Base-by-base conservation (phyloP, 192 early-diverging fungal genomes). In the Ramicandelaber brevisporus region DNA sequence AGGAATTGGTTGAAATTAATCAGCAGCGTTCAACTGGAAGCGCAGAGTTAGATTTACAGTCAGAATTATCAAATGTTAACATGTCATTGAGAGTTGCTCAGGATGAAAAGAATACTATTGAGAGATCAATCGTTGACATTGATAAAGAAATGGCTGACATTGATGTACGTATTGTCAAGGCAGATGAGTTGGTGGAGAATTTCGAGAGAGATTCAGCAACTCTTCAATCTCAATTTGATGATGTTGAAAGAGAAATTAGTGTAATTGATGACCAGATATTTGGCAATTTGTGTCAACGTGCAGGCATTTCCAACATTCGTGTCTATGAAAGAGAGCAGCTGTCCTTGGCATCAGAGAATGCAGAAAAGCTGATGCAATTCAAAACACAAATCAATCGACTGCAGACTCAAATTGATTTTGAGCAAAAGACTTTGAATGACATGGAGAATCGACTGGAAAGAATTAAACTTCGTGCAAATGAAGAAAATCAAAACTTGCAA, bases 291-390 rank as follows among this genome's bases (percentile, higher is more conserved):
- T 95, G 93, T 47, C 26, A 28, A 17, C 34, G 41, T 6, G 67
- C 83, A n/a, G 54, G 61, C 2, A 70, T 95, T 1, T 24, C 49
- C 5, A 75, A 66, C 34, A 68, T 95, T 34, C 71, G 79, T 3
- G 87, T 79, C 33, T 95, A 86, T 41, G 87, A 99, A 41, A 62
- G 63, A 11, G 50, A 61, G 14, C 68, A 73, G 24, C 51, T 79
- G 9, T 59, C 59, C 8, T 41, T 71, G 2, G 51, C 77, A 1
- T 66, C 76, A 34, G 74, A 87, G 36, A 43, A 57, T 0, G 59
- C 61, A 7, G 73, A 98, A 46, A 65, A 58, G 11, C 63, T 72
- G 19, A 33, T 80, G 26, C 64, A 74, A 38, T 83, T 85, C 37
- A 55, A 56, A 16, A 78, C 76, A 1, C 66, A 77, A 27, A 51